Base-by-base conservation (phyloP, 345 rosid species). In the Sonneratia alba region DNA sequence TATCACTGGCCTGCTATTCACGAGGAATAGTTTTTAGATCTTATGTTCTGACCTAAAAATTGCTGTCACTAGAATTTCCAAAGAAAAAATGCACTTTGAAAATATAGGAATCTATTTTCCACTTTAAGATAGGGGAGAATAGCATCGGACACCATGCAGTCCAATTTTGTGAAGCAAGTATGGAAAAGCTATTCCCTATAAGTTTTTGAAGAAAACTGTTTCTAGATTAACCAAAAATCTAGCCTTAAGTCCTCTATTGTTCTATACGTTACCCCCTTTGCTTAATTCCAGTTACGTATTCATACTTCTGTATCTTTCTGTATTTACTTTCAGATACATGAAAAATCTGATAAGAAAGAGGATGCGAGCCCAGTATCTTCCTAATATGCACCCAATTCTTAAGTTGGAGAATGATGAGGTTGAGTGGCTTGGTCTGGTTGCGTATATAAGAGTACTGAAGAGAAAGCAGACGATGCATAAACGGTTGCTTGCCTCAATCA, bases 401-500 rank as follows among this genome's bases (percentile, higher is more conserved):
- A 63, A 78, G 74, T 68, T 88, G 76, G 49, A 67, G 38, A 81
- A 75, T 55, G 80, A 73, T 11, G 98, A 93, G 82, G 93, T 89
- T 24, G 80, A 80, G 73, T 93, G 96, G 97, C 93, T 93, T 37
- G 97, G 96, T 24, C 72, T 88, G 24, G 77, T 83, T 72, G 97
- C 96, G 0, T 91, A 72, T 71, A 75, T 89, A 32, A 76, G 84
- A 76, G 92, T 83, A 34, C 65, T 91, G 72, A 82, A 79, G 83
- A 83, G 74, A 75, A 91, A 93, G 75, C 89, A 91, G 76, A 77
- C 90, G 1, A 73, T 91, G 71, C 84, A 91, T 63, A 77, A 56
- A 51, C 74, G 70, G 68, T 77, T 93, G 78, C 79, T 93, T 21
- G 68, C 40, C 36, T 42, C 70, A 75, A 64, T 91, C 72, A 79